Base-by-base conservation (phyloP, 1,284 basidiomycete genomes). In the Sporisorium sorghi region DNA sequence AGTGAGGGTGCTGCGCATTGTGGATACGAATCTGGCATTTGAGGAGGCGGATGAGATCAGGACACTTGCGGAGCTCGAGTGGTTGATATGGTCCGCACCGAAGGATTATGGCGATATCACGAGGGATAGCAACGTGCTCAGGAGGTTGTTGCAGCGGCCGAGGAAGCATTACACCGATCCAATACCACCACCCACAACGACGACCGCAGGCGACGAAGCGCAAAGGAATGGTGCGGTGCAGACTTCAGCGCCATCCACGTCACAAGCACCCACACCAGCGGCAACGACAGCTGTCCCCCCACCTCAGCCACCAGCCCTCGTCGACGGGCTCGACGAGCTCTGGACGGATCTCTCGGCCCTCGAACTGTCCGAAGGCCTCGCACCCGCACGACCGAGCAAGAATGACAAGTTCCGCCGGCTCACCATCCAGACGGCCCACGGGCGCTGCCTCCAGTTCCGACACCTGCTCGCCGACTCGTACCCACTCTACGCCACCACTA, bases 31-130 rank as follows among this genome's bases (percentile, higher is more conserved):
- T 49, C 37, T 84, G 48, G 79, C 82, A 5, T 62, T 72, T 17
- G 78, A 80, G 26, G 83, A 84, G 57, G 76, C 73, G 39, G 73
- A 77, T 15, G 75, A 80, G 48, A 80, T 84, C 28, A 57, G 74
- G 21, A 73, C 67, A n/a, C 51, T 84, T 50, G 68, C 73, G 3
- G 71, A 73, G 19, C 55, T 84, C 24, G 70, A 74, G 23, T 58
- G 70, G 50, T 65, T 84, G 46, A 52, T 69, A 5, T 79, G 78
- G 71, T 74, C 77, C 17, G 68, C 72, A 1, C 83, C 80, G 0
- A 81, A 81, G 54, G 78, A 81, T 46, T 77, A 83, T 46, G 73
- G 78, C 2, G 80, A 82, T 33, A 59, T 73, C 7, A 58, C 43
- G 11, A 59, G 78, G 15, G 81, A 83, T 44, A 62, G 64, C 4